Conservation (phyloP, 2,329 filamentous ascomycete genomes). For the Penicillium sp. region DNA sequence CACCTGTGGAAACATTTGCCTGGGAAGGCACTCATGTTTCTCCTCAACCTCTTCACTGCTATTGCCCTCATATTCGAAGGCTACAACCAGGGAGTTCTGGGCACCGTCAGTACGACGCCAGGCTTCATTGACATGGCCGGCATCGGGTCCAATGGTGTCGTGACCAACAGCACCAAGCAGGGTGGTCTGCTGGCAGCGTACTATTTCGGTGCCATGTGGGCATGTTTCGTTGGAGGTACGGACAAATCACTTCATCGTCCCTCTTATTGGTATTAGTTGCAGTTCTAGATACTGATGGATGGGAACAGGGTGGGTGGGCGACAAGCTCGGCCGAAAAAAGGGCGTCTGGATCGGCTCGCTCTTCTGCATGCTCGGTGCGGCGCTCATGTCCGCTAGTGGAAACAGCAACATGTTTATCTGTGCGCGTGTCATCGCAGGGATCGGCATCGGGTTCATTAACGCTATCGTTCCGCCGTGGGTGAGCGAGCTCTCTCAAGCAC, state of each 20-base stretch:
- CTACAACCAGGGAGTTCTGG: constrained; percentile 35
- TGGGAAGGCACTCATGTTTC: constrained; percentile 26
- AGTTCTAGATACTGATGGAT: neutral
- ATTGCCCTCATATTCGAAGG: constrained; percentile 33
- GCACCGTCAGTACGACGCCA: constrained; percentile 29
- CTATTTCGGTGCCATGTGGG: constrained; percentile 33
- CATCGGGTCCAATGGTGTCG: constrained; percentile 24
- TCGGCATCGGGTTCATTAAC: constrained; percentile 36
- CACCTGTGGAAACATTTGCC: constrained; percentile 30
- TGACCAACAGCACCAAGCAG: constrained; percentile 31
- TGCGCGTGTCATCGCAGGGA: constrained; percentile 32
- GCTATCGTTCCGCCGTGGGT: constrained; percentile 31
- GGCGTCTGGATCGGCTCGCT: constrained; percentile 26
- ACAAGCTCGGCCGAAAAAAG: constrained; percentile 30
- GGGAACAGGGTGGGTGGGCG: constrained; percentile 25
- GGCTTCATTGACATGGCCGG: constrained; percentile 32
- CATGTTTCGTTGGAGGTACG: constrained; percentile 25
- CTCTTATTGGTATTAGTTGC: neutral
- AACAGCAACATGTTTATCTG: constrained; percentile 34
- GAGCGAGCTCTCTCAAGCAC: constrained; percentile 28
- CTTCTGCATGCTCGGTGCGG: constrained; percentile 29
- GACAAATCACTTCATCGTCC: neutral
- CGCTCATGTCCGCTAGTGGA: constrained; percentile 18
- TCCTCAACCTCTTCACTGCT: constrained; percentile 31
- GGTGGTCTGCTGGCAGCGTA: constrained; percentile 32